Conservation (phyloP, 768 basidiomycete genomes). For the Mycena venus region DNA sequence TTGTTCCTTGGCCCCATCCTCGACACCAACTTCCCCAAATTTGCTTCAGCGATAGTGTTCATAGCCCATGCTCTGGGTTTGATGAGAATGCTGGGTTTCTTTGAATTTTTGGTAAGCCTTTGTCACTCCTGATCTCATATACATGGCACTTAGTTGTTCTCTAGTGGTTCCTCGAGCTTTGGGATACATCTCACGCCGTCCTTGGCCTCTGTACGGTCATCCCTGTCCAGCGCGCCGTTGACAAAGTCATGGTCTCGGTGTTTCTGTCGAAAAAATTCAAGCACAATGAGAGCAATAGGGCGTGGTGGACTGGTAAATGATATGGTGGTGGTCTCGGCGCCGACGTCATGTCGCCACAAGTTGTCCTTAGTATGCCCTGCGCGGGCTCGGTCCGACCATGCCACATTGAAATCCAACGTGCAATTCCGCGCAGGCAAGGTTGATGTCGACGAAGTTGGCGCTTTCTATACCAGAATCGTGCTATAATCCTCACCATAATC, state of each 20-base stretch:
- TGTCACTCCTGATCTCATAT: slow-evolving; percentile 2
- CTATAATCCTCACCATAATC: not conserved
- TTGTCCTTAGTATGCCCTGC: no score
- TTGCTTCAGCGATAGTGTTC: slow-evolving; percentile 93
- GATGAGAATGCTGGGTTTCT: slow-evolving; percentile 92
- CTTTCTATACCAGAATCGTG: not conserved
- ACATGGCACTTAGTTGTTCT: slow-evolving; percentile 34
- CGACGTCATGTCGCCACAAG: slow-evolving; percentile 96
- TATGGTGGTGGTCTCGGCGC: slow-evolving; percentile 93
- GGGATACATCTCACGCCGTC: slow-evolving; percentile 93
- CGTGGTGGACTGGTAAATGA: slow-evolving; percentile 99
- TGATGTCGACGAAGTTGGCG: no score
- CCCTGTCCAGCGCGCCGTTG: slow-evolving; percentile 90
- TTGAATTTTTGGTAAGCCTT: slow-evolving; percentile 90
- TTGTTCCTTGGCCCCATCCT: slow-evolving; percentile 94
- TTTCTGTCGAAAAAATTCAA: slow-evolving; percentile 99
- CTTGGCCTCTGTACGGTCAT: slow-evolving; percentile 94
- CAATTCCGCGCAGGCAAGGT: no score
- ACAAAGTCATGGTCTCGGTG: slow-evolving; percentile 94
- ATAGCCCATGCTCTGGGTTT: slow-evolving; percentile 88
- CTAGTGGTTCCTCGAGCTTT: slow-evolving; percentile 95
- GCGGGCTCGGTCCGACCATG: no score
- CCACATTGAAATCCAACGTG: no score
- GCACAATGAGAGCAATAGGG: slow-evolving; percentile 97
- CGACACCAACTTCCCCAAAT: slow-evolving; percentile 85